A percentile compares a stretch with the other conserved stretches of the same genome.
These are phyloP conservation scores for Blastosporella zonata DNA, from an alignment of 1,284 basidiomycete species.

Conservation along the genomic window DNA sequence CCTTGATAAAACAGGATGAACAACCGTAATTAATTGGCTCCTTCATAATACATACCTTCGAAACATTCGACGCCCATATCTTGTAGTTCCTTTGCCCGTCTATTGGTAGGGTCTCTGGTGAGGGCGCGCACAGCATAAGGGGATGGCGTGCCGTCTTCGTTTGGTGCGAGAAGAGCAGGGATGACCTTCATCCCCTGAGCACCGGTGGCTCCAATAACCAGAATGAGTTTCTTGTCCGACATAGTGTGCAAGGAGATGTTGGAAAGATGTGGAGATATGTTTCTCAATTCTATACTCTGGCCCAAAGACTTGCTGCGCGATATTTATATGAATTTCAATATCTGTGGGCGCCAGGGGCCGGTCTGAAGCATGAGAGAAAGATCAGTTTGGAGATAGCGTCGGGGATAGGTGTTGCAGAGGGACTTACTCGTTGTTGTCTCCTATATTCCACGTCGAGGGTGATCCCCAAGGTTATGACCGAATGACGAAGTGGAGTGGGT, in stretches of 20 bases:
- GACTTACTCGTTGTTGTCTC: slow-evolving; percentile 8
- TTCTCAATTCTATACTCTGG: slow-evolving; percentile 4
- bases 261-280: neutral
- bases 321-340: slow-evolving; percentile 2
- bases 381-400: slow-evolving; percentile 1
- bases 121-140: slow-evolving; percentile 46
- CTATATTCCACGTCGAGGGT: neutral
- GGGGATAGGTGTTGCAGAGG: neutral
- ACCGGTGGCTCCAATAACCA: slow-evolving; percentile 52
- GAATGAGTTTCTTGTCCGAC: slow-evolving; percentile 37
- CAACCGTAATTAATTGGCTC: neutral
- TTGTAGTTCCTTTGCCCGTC: slow-evolving; percentile 35
- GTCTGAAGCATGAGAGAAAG: slow-evolving; percentile 2
- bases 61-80: slow-evolving; percentile 41
- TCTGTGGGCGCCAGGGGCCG: neutral
- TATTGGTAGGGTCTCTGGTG: slow-evolving; percentile 39
- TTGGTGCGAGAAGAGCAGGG: slow-evolving; percentile 37
- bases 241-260: slow-evolving; percentile 1
- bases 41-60: slow-evolving; percentile 31
- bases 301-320: neutral
- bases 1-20: slow-evolving; percentile 20
- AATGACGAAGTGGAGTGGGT: neutral
- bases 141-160: slow-evolving; percentile 37
- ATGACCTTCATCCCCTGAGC: slow-evolving; percentile 47
- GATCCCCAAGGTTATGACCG: neutral